These are phyloP conservation scores for Penicillium sp. DNA, from an alignment of 2,329 filamentous ascomycete genomes.

Conservation along the genomic window DNA sequence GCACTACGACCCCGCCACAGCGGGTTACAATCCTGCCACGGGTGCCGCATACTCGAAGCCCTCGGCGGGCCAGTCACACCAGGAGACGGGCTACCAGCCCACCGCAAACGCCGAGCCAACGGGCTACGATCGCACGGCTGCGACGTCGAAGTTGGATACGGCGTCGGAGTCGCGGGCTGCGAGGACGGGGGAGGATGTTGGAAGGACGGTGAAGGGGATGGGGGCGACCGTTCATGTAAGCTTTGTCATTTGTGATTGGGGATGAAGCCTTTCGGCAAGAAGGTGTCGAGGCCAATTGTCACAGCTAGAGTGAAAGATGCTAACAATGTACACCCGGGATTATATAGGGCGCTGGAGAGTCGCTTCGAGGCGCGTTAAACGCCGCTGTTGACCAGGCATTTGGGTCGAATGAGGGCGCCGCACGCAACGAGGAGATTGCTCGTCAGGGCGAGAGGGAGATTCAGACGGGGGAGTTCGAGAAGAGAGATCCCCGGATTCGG, in stretches of 20 bases:
- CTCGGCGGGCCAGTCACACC: conserved; percentile 4
- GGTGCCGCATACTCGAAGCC: conserved; percentile 24
- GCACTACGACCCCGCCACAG: conserved; percentile 20
- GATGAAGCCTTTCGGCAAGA: background rate
- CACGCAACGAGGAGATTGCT: conserved; percentile 41
- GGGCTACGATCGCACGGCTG: conserved; percentile 13
- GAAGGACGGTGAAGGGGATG: conserved; percentile 28
- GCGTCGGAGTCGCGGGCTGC: conserved; percentile 6
- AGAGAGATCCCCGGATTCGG: background rate
- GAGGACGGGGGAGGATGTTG: conserved; percentile 23
- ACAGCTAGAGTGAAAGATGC: background rate
- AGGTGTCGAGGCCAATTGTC: background rate
- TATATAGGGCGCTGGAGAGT: conserved; percentile 42
- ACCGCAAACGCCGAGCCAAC: conserved; percentile 14
- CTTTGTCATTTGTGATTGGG: background rate
- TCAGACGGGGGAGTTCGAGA: conserved; percentile 29
- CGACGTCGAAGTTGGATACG: background rate
- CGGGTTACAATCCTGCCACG: conserved; percentile 30
- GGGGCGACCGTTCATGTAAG: conserved; percentile 41
- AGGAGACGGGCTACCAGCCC: conserved; percentile 7
- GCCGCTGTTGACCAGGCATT: conserved; percentile 43
- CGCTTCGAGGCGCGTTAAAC: conserved; percentile 40
- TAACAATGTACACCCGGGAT: background rate
- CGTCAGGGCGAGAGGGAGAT: conserved; percentile 39
- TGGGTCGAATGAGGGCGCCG: conserved; percentile 37